Evolutionary conservation across 345 rosid species (phyloP), one percentile per base, ranked within the genome.

Genomic region (Corchorus olitorius): DNA sequence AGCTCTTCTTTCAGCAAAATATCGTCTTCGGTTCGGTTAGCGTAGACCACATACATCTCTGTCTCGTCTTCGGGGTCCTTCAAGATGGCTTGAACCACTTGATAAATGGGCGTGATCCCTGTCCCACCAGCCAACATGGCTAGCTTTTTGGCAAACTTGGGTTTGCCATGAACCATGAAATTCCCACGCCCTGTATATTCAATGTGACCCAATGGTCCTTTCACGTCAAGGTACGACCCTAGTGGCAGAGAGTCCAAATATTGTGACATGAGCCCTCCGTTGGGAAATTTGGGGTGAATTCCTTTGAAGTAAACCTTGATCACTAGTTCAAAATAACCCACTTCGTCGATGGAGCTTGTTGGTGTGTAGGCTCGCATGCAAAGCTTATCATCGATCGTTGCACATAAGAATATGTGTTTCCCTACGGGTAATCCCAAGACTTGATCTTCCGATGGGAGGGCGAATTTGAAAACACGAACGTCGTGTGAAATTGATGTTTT

Each of bases 111-210:
- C 3, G 98, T 93, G 33, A 96, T 91, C 1, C 99, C 99, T 0
- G 98, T 92, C 35, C 99, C 98, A n/a, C 99, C 98, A 0, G 98
- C 94, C 10, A 93, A 4, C 99, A 96, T 96, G 0, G 97, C 89
- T 53, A 96, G 86, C 79, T 89, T 96, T 83, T 83, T 92, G 34
- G 92, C 94, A 27, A 84, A 88, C 82, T 86, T 92, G 1, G 93
- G 91, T 80, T 91, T 89, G 41, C 98, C 93, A 17, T 88, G 93
- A n/a, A 90, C 95, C 72, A 55, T 5, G 65, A 96, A 93, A 70
- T 86, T 85, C 13, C 99, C 98, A 2, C 86, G 82, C 0, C 97
- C 95, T n/a, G 19, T 17, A 54, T 96, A 96, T 68, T 93, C 97
- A 1, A 93, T 89, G 81, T 93, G 95, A 22, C 99, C 99, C 52